A percentile compares a stretch with the other conserved stretches of the same genome.
phyloP scores from a whole-genome alignment of 371 early-diverging fungal genomes.

The Massospora cicadina region DNA sequence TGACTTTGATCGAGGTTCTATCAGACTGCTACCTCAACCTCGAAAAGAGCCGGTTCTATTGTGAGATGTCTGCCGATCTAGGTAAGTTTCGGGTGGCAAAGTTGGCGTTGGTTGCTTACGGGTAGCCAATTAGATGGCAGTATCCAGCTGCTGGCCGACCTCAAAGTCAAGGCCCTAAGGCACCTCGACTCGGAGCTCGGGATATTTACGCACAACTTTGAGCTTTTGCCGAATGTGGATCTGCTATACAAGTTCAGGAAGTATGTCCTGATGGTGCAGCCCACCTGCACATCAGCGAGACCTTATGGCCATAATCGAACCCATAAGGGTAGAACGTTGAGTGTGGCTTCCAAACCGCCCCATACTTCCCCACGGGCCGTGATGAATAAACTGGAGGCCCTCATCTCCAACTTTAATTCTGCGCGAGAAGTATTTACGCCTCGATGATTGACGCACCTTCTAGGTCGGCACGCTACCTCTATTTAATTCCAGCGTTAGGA shows the following conservation, averaged over 20 bases:
- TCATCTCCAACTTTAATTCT: too few species aligned
- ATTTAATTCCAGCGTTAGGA: too few species aligned
- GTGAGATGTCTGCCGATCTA: background rate
- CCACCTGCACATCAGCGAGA: too few species aligned
- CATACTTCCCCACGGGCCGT: too few species aligned
- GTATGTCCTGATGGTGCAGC: conserved; percentile 6
- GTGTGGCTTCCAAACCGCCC: too few species aligned
- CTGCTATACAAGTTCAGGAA: background rate
- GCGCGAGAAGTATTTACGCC: too few species aligned
- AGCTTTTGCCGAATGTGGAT: background rate
- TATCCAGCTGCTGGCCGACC: background rate
- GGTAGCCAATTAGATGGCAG: background rate
- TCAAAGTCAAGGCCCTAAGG: conserved; percentile 4
- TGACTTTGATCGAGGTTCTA: background rate
- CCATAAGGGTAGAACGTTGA: too few species aligned
- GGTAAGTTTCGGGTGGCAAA: background rate
- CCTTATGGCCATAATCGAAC: too few species aligned
- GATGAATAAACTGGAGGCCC: too few species aligned
- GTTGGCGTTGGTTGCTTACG: too few species aligned
- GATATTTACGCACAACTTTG: background rate
- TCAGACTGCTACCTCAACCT: background rate
- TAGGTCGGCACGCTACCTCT: too few species aligned
- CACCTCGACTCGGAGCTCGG: conserved; percentile 1
- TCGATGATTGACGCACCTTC: too few species aligned
- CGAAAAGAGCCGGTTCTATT: background rate